Base-by-base conservation (phyloP, 2,329 filamentous ascomycete species). In the Exophiala lecanii-corni region DNA sequence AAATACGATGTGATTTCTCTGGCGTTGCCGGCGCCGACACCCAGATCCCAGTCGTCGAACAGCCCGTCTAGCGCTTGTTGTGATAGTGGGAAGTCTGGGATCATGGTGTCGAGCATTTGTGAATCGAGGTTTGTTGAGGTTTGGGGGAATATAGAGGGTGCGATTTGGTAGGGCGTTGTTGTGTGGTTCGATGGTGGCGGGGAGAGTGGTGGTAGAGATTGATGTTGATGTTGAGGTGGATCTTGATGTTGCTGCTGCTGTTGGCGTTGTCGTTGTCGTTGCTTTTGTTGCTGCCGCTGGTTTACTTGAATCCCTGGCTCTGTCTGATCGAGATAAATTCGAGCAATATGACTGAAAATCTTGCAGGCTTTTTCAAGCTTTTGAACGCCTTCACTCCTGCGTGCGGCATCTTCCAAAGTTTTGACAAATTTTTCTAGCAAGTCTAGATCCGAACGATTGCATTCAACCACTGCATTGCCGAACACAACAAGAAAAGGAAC, bases 401-500 rank as follows among this genome's bases (percentile, higher is more conserved):
- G 20, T 7, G 43, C 43, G 9, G 44, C 41, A 12, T 23, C 32
- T 15, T 55, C 33, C 7, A 56, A 42, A 2, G 52, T 50, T 19
- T 52, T 50, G 36, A 62, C 49, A n/a, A 52, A 47, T 13, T 57
- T 44, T 42, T 56, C 56, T 9, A 54, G 36, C 12, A 54, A 26
- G 19, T 33, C 30, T 16, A 53, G 31, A 36, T 54, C 50, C 5
- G 45, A 23, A 6, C 25, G 10, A 30, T 49, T 44, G 12, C 33
- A 21, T n/a, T 53, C 39, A 6, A 44, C 41, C 25, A 54, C 51
- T 19, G 39, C 38, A 17, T 47, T 49, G 16, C 51, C 50, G 59
- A 81, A 79, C 18, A 80, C 63, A 18, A 79, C 72, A 41, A 78
- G 77, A 54, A 79, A 78, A 1, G 77, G 76, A 1, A 75, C 72